Evolutionary conservation across 306 rosid genomes (phyloP).

Genomic region (Sindora glabra): DNA sequence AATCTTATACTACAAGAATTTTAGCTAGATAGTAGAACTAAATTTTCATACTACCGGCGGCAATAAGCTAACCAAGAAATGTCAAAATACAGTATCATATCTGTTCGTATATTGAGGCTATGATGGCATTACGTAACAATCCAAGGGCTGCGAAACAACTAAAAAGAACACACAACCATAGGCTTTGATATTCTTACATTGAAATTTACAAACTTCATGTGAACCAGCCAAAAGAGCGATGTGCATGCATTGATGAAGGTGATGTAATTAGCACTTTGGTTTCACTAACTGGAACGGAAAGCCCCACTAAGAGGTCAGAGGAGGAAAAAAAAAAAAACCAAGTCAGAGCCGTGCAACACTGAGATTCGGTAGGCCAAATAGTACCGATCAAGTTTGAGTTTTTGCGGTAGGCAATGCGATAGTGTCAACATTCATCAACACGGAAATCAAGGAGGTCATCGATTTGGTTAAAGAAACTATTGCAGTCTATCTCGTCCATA

Average conservation of each 20-base stretch:
- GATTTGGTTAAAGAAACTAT: constrained; percentile 85
- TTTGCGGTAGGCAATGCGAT: constrained; percentile 25
- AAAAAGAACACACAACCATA: no score
- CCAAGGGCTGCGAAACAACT: constrained; percentile 9
- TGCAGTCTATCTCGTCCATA: constrained; percentile 79
- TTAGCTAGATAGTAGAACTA: no score
- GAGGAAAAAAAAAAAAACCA: constrained; percentile 47
- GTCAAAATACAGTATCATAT: no score
- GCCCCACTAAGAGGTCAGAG: constrained; percentile 85
- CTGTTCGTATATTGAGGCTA: no score
- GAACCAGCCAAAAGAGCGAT: constrained; percentile 10
- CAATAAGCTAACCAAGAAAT: no score
- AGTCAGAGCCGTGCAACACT: constrained; percentile 41
- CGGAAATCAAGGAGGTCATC: constrained; percentile 89
- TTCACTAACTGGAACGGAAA: constrained; percentile 75
- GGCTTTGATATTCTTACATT: no score
- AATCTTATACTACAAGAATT: no score
- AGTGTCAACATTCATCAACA: constrained; percentile 42
- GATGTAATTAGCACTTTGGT: background rate
- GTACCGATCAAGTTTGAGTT: constrained; percentile 38
- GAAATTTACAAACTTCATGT: constrained; percentile 4
- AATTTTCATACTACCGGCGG: no score
- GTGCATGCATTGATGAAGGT: background rate
- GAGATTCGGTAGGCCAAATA: constrained; percentile 49
- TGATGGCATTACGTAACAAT: constrained; percentile 12